phyloP scores from a whole-genome alignment of 2,329 filamentous ascomycete species.

The Lanzia echinophila region DNA sequence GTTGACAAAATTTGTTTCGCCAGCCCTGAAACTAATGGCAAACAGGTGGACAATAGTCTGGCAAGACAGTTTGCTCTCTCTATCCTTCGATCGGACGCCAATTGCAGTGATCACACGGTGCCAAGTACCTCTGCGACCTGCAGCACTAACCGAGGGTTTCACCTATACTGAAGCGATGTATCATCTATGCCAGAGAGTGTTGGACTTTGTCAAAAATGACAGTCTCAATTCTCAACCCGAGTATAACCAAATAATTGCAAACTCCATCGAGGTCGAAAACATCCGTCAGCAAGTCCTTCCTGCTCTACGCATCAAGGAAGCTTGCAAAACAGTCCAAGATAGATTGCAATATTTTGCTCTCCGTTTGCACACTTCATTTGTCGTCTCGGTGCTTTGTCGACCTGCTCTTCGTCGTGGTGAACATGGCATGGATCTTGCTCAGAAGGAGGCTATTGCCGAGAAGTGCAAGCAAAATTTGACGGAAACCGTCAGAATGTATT shows the following conservation, averaged over 20 bases:
- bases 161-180: slow-evolving; percentile 61
- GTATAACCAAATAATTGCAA: slow-evolving; percentile 46
- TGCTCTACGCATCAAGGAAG: slow-evolving; percentile 50
- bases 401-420: slow-evolving; percentile 51
- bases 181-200: slow-evolving; percentile 55
- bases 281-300: slow-evolving; percentile 41
- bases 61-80: slow-evolving; percentile 59
- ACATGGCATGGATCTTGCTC: slow-evolving; percentile 41
- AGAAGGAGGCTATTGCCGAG: slow-evolving; percentile 49
- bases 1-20: background rate
- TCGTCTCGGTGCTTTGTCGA: slow-evolving; percentile 58
- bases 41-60: slow-evolving; percentile 54
- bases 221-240: slow-evolving; percentile 18
- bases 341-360: slow-evolving; percentile 58
- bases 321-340: slow-evolving; percentile 58
- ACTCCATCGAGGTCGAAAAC: slow-evolving; percentile 43
- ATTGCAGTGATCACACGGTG: slow-evolving; percentile 44
- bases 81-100: slow-evolving; percentile 60
- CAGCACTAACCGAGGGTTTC: slow-evolving; percentile 43
- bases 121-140: slow-evolving; percentile 47
- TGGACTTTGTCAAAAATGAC: slow-evolving; percentile 32
- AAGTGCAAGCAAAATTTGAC: slow-evolving; percentile 56
- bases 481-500: slow-evolving; percentile 61
- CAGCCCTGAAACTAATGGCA: slow-evolving; percentile 6
- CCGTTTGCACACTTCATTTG: slow-evolving; percentile 58